Base-by-base conservation (phyloP, 306 rosid genomes). In the Acacia crassicarpa region DNA sequence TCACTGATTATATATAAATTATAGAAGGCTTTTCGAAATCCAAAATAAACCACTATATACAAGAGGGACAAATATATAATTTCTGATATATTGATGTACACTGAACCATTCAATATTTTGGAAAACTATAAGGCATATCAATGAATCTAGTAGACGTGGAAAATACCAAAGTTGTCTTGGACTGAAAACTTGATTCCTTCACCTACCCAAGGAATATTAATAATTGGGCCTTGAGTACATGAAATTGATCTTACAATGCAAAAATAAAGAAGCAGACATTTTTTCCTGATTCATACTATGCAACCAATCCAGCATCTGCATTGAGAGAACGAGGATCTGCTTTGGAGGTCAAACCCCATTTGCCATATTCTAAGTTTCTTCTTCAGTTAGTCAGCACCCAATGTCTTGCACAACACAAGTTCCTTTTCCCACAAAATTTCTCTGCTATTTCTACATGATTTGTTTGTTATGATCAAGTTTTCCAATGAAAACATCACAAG, bases 291-390 rank as follows among this genome's bases (percentile, higher is more conserved):
- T 32, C 65, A 79, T 27, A 38, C 35, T 46, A n/a, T 56, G 61
- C 77, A 67, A 44, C 30, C 69, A 48, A 41, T 56, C 27, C 62
- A 56, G 62, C 77, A 46, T 35, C 81, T 67, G 77, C 77, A 19
- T 25, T 15, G 74, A 70, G 67, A 70, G 22, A 72, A 44, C 15
- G 12, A 35, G 23, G 46, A 40, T 43, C 46, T 78, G 74, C 45
- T 54, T 48, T 14, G 53, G 53, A 48, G 17, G 16, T 0, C 53
- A 48, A 17, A 49, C 61, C 45, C 54, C 12, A 76, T 30, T 23
- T 76, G 65, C 44, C 78, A 74, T 48, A 77, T 43, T 74, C 3
- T 12, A 44, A 66, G 77, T 72, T 73, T 78, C 76, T 72, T 74
- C 61, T 54, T 54, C 61, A 67, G 59, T 59, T 16, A 67, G 67